Percentiles rank a stretch among this genome's conserved stretches.
Evolutionary conservation across 306 rosid genomes (phyloP).

Genomic region (Styphnolobium japonicum): DNA sequence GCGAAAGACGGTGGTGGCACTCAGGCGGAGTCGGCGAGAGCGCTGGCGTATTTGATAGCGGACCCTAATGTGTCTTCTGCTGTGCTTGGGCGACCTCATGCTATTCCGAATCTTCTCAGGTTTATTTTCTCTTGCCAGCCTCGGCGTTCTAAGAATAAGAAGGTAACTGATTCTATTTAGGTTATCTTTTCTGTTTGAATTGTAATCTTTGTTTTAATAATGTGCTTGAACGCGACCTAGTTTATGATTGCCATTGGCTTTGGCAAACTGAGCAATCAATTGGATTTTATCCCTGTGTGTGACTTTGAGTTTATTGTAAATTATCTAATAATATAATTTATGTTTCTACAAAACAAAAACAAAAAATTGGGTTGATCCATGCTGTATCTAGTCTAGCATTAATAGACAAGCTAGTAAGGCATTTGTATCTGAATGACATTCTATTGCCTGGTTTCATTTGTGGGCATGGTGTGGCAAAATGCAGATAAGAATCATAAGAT

Average conservation of each 20-base stretch:
- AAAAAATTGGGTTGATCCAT: background rate
- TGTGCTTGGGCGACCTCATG: conserved; percentile 81
- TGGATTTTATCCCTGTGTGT: background rate
- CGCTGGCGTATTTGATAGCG: conserved; percentile 82
- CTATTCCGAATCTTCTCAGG: conserved; percentile 80
- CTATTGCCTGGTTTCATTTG: background rate
- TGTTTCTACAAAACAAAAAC: background rate
- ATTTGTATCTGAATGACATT: background rate
- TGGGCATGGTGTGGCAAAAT: background rate
- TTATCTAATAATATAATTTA: background rate
- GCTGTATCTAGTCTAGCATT: background rate
- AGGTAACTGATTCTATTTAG: conserved; percentile 40
- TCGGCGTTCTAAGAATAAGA: conserved; percentile 65
- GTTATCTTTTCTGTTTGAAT: background rate
- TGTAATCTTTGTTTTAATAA: background rate
- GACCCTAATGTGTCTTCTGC: conserved; percentile 79
- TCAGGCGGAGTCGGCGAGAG: conserved; percentile 95
- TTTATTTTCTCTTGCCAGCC: conserved; percentile 94
- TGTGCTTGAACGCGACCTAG: conserved; percentile 1
- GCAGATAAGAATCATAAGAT: too few species aligned
- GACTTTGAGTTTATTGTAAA: background rate
- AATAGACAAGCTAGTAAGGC: background rate
- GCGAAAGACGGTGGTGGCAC: conserved; percentile 62
- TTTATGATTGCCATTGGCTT: background rate
- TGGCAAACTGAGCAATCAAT: conserved; percentile 14